Evolutionary conservation across 1,284 basidiomycete species (phyloP).

Genomic region (Flammula alnicola): DNA sequence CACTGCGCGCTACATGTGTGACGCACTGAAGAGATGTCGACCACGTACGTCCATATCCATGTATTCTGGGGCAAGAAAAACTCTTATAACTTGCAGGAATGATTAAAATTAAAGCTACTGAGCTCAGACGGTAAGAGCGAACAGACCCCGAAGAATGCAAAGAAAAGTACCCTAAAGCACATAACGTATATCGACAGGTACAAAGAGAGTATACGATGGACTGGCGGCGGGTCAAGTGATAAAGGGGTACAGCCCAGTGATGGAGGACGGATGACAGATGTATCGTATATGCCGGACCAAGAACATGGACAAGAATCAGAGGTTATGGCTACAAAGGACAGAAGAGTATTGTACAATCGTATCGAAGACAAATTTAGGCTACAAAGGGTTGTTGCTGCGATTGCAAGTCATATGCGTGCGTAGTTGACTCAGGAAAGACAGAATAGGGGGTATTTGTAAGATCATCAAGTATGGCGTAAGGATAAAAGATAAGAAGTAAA

Average conservation of each 20-base stretch:
- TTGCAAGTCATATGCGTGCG: not conserved
- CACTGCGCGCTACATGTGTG: slow-evolving; percentile 7
- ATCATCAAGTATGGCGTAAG: not conserved
- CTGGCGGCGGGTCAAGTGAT: slow-evolving; percentile 1
- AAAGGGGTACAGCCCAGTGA: not conserved
- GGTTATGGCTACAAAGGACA: slow-evolving; percentile 11
- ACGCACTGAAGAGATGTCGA: slow-evolving; percentile 1
- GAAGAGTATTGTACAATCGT: slow-evolving; percentile 8
- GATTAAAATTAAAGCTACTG: no score
- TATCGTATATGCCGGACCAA: slow-evolving; percentile 11
- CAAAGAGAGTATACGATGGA: not conserved
- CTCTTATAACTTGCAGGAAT: no score
- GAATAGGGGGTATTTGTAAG: not conserved
- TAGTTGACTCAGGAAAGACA: not conserved
- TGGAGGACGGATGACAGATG: slow-evolving; percentile 9
- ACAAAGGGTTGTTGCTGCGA: slow-evolving; percentile 4
- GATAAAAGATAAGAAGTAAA: not conserved
- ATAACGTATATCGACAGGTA: not conserved
- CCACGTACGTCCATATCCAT: no score
- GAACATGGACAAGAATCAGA: slow-evolving; percentile 6
- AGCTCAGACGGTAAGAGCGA: not conserved
- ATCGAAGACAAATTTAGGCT: slow-evolving; percentile 7
- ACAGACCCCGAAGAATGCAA: not conserved
- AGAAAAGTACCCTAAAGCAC: not conserved
- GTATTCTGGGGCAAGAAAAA: no score